Evolutionary conservation across 2,329 filamentous ascomycete species (phyloP).

Genomic region (Penicillium sumatraense): DNA sequence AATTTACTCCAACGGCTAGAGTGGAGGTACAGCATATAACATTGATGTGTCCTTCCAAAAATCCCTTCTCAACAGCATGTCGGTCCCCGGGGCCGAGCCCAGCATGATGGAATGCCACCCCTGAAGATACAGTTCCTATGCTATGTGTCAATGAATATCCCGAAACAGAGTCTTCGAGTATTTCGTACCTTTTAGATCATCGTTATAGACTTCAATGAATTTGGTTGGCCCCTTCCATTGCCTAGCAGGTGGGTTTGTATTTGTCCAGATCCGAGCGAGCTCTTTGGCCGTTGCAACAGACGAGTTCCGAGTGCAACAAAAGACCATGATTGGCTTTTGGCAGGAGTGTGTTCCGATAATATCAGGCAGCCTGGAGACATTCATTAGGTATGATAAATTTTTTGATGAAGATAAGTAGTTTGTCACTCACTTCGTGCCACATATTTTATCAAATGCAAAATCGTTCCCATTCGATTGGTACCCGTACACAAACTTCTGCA

Average conservation of each 20-base stretch:
- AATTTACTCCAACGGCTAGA: slow-evolving; percentile 79
- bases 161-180: slow-evolving; percentile 3
- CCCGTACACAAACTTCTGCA: slow-evolving; percentile 78
- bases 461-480: slow-evolving; percentile 70
- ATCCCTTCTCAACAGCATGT: slow-evolving; percentile 68
- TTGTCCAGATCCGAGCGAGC: slow-evolving; percentile 69
- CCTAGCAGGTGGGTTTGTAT: slow-evolving; percentile 55
- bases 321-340: slow-evolving; percentile 79
- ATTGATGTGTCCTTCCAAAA: slow-evolving; percentile 70
- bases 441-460: slow-evolving; percentile 73
- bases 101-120: slow-evolving; percentile 83
- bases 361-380: slow-evolving; percentile 60
- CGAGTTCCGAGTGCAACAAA: slow-evolving; percentile 77
- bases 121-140: slow-evolving; percentile 55
- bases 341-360: slow-evolving; percentile 70
- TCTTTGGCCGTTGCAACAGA: slow-evolving; percentile 69
- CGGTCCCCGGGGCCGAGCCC: slow-evolving; percentile 71
- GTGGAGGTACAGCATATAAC: slow-evolving; percentile 90
- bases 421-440: slow-evolving; percentile 61
- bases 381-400: neutral
- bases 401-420: neutral
- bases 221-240: slow-evolving; percentile 67
- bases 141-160: neutral
- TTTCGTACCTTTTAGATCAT: slow-evolving; percentile 61
- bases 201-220: slow-evolving; percentile 58